Evolutionary conservation across 2,329 filamentous ascomycete genomes (phyloP).

Genomic region (Colletotrichum cuscutae): DNA sequence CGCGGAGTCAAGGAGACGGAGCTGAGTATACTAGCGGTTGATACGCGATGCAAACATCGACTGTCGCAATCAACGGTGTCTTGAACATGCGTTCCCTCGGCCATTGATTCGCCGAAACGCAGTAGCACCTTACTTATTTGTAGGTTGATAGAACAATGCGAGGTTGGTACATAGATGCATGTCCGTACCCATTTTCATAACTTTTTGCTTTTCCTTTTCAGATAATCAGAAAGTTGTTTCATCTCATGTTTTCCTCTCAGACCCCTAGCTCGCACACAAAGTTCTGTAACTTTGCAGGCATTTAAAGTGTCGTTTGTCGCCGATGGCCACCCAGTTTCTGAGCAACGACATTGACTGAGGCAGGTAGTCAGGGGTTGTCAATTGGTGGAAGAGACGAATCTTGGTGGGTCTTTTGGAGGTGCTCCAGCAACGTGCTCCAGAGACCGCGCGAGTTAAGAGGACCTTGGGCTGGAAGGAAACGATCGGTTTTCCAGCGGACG

Average conservation of each 20-base stretch:
- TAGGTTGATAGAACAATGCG: too few species aligned
- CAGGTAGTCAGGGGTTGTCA: neutral
- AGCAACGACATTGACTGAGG: neutral
- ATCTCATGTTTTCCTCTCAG: neutral
- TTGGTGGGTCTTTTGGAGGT: neutral
- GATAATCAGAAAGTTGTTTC: neutral
- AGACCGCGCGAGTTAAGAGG: neutral
- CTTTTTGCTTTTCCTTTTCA: neutral
- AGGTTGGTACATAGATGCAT: neutral
- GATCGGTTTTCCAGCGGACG: conserved; percentile 24
- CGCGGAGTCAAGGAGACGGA: neutral
- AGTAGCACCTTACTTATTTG: neutral
- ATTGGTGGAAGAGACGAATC: neutral
- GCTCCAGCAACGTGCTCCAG: neutral
- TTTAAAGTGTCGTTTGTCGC: neutral
- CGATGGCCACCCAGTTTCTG: neutral
- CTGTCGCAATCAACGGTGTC: neutral
- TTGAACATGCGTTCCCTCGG: neutral
- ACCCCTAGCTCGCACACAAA: neutral
- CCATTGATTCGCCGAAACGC: neutral
- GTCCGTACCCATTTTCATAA: neutral
- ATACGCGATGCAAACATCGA: neutral
- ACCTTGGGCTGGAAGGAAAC: neutral
- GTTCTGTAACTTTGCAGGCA: neutral
- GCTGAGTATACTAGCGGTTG: neutral